Base-by-base conservation (phyloP, 768 basidiomycete genomes). In the Boletus edulis region DNA sequence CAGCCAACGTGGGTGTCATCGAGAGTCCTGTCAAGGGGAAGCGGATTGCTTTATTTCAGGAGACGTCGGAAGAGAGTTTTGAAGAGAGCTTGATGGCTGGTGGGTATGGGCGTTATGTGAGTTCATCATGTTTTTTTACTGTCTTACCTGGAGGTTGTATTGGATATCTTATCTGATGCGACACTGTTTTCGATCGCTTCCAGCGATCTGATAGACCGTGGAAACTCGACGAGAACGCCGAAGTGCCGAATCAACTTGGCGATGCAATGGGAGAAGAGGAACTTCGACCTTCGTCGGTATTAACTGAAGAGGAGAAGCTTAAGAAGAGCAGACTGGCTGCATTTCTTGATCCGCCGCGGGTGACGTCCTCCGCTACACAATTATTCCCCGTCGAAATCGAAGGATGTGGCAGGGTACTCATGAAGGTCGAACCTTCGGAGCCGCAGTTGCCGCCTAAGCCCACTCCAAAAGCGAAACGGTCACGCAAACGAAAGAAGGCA, bases 11-110 rank as follows among this genome's bases (percentile, higher is more conserved):
- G 31, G 87, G 87, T 15, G 83, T 91, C 27, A 79, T 78, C 60
- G 83, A 86, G 59, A 89, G 82, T 61, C 88, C 89, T 0, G 68
- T 76, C 51, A 90, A 86, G 71, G 90, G 90, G 1, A 76, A 89
- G 53, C 76, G 88, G 48, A 73, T 91, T 35, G 85, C 83, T 59
- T 69, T 92, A 39, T 91, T 91, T 68, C 88, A 89, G 67, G 87
- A 89, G 71, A 90, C 88, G 0, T 87, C 86, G 5, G 87, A 89
- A 44, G 87, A 89, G 70, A 91, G 88, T 63, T 91, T 91, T 61
- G 89, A 91, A 63, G 89, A 91, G 71, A 87, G 87, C 61, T 68
- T 91, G 40, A 88, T 90, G 81, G 88, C 87, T 18, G 87, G 88
- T 31, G 89, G 89, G 9, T 91, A 91, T 68, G 87, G 84, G 1